Conservation (phyloP, 306 rosid genomes). For the Spatholobus suberectus region DNA sequence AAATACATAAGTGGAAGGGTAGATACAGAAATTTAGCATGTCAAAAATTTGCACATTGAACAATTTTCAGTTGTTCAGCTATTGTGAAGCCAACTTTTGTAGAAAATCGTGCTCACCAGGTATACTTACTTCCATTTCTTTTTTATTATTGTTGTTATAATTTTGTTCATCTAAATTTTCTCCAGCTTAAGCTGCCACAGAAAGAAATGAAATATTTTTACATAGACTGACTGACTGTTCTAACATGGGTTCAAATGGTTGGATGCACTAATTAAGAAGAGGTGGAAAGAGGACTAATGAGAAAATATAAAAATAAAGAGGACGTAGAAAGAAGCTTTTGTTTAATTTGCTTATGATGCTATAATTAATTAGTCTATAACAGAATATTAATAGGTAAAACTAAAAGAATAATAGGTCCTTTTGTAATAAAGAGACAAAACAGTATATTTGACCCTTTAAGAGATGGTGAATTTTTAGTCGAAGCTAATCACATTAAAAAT, state of each 20-base stretch:
- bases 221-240: background rate
- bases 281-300: background rate
- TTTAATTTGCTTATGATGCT: too few relatives aligned
- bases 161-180: background rate
- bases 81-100: slow-evolving; percentile 29
- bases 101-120: slow-evolving; percentile 19
- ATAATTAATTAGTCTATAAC: background rate
- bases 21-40: background rate
- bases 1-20: background rate
- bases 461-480: slow-evolving; percentile 2
- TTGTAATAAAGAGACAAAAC: background rate
- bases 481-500: background rate
- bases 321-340: background rate
- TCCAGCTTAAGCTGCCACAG: background rate
- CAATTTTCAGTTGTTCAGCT: slow-evolving; percentile 27
- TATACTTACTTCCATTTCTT: background rate
- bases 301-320: background rate
- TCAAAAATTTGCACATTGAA: background rate
- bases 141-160: too few relatives aligned
- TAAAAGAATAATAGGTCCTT: background rate
- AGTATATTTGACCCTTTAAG: background rate
- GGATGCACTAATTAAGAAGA: background rate
- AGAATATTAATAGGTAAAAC: background rate
- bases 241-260: background rate
- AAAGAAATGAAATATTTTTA: background rate